phyloP scores from a whole-genome alignment of 345 rosid species.

The Psidium friedrichsthalianum region DNA sequence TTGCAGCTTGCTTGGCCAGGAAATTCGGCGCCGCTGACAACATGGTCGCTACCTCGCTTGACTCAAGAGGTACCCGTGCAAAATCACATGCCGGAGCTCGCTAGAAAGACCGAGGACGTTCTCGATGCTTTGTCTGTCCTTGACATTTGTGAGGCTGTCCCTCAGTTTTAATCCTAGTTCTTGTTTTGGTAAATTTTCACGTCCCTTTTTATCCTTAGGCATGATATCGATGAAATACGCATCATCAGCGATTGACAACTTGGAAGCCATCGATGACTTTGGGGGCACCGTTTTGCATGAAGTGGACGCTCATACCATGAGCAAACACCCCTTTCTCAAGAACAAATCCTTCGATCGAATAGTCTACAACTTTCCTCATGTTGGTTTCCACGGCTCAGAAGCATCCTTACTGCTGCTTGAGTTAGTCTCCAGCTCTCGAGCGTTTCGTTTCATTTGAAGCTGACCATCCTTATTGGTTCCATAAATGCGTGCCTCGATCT shows the following conservation, averaged over 20 bases:
- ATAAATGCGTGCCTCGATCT: neutral
- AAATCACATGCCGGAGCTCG: neutral
- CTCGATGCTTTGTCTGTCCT: neutral
- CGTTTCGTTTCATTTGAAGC: neutral
- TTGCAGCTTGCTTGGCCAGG: constrained; percentile 32
- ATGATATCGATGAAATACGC: neutral
- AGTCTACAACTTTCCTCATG: constrained; percentile 30
- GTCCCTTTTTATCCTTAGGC: neutral
- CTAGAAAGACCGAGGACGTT: neutral
- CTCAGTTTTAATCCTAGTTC: neutral
- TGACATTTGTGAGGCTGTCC: neutral
- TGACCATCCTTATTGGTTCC: neutral
- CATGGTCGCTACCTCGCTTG: constrained; percentile 36
- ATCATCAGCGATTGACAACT: constrained; percentile 4
- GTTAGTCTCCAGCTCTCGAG: neutral
- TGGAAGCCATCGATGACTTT: constrained; percentile 1
- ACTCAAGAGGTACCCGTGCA: constrained; percentile 11
- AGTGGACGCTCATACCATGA: constrained; percentile 18
- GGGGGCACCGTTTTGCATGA: constrained; percentile 20
- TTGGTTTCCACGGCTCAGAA: neutral
- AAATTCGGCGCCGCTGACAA: constrained; percentile 37
- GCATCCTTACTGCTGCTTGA: neutral
- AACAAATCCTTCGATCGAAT: constrained; percentile 7
- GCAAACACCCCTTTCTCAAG: neutral
- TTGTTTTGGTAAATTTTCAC: neutral